phyloP scores from a whole-genome alignment of 2,329 filamentous ascomycete genomes.

The Verticillium alfalfae region DNA sequence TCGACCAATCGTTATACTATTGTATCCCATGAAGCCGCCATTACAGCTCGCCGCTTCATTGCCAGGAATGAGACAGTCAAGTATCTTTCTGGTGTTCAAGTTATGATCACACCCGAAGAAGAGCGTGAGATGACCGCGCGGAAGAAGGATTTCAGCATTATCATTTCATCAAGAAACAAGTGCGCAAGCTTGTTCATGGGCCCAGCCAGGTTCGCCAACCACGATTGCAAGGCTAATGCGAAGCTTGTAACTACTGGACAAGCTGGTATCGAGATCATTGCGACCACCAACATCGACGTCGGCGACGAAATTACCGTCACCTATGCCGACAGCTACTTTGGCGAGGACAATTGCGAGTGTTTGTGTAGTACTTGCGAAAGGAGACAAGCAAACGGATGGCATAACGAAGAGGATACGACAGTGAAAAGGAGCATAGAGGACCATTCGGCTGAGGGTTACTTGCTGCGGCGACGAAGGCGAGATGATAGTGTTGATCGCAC shows the following conservation, averaged over 20 bases:
- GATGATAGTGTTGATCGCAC: conserved; percentile 43
- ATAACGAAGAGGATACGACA: conserved; percentile 40
- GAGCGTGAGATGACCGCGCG: conserved; percentile 74
- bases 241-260: conserved; percentile 76
- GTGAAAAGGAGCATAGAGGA: conserved; percentile 51
- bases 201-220: conserved; percentile 92
- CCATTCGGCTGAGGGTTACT: conserved; percentile 43
- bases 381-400: conserved; percentile 76
- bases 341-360: conserved; percentile 90
- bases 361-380: conserved; percentile 84
- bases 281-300: conserved; percentile 71
- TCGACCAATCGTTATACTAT: conserved; percentile 95
- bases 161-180: conserved; percentile 89
- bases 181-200: conserved; percentile 89
- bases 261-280: conserved; percentile 86
- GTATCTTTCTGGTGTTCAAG: conserved; percentile 85
- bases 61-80: conserved; percentile 81
- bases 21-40: conserved; percentile 78
- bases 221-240: conserved; percentile 92
- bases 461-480: conserved; percentile 47
- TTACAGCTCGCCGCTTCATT: conserved; percentile 76
- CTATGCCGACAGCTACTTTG: conserved; percentile 95
- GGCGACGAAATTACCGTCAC: conserved; percentile 96
- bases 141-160: conserved; percentile 94
- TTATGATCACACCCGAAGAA: conserved; percentile 87